phyloP scores from a whole-genome alignment of 257 asterid genomes.

The Dorcoceras hygrometricum region DNA sequence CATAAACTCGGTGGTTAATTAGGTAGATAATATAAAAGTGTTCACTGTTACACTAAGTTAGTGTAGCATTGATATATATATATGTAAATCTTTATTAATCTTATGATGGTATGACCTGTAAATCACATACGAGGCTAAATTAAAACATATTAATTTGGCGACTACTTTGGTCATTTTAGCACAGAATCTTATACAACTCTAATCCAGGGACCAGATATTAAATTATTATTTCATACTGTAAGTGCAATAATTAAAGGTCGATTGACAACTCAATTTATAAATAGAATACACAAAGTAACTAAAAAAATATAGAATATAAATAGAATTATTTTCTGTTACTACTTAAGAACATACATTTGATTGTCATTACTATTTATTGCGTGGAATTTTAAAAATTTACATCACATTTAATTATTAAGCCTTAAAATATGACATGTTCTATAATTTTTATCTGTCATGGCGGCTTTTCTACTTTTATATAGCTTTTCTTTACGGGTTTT shows the following conservation, averaged over 20 bases:
- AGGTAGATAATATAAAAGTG: neutral
- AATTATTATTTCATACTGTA: neutral
- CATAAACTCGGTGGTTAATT: constrained; percentile 10
- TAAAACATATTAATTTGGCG: neutral
- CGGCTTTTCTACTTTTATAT: too few species aligned
- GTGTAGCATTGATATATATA: constrained; percentile 21
- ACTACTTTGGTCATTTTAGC: neutral
- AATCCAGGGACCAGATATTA: neutral
- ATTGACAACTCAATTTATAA: constrained; percentile 6
- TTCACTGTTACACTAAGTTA: constrained; percentile 20
- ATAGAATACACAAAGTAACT: neutral
- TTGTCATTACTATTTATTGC: too few species aligned
- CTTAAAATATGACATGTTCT: too few species aligned
- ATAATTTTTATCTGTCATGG: too few species aligned
- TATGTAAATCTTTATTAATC: constrained; percentile 11
- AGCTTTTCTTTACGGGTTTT: neutral
- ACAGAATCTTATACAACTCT: constrained; percentile 6
- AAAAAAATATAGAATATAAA: neutral
- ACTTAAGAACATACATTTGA: too few species aligned
- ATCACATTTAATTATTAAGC: too few species aligned
- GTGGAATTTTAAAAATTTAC: too few species aligned
- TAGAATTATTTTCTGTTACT: too few species aligned
- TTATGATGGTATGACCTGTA: constrained; percentile 31
- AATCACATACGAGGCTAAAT: constrained; percentile 24
- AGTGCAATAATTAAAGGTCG: constrained; percentile 13